Base-by-base conservation (phyloP, 2,329 filamentous ascomycete genomes). In the Grosmannia huntii region DNA sequence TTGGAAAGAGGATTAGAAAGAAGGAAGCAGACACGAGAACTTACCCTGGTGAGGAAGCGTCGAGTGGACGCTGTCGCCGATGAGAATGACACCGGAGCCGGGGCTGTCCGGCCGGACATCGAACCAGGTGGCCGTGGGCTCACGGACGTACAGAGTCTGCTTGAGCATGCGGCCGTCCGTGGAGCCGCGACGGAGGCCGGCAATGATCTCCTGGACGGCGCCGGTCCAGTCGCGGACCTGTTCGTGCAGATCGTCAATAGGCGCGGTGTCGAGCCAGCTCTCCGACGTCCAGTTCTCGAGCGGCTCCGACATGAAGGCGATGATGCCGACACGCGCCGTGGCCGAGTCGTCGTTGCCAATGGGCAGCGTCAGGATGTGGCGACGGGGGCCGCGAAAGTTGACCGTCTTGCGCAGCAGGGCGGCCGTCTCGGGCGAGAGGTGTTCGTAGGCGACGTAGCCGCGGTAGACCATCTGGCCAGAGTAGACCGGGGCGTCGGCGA, bases 391-490 rank as follows among this genome's bases (percentile, higher is more conserved):
- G 6, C 69, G 60, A 76, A 36, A 75, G 70, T 11, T 79, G 76
- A 27, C 80, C 0, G 84, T 80, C 64, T 85, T 86, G 0, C 82
- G 80, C 2, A 86, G 72, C 5, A 87, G 67, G 0, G 60, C 59
- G 4, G 60, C 51, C 11, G 60, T 62, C 46, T 55, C 51, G 27
- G 60, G 58, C 12, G 58, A 59, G 14, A 62, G 58, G 41, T 62
- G 58, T 41, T 57, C 57, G 57, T 62, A 62, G 51, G 46, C 52
- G n/a, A 62, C 60, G 27, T 62, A 62, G 79, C 80, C 21, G 25
- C 84, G 75, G 68, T 83, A 87, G 36, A 80, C 83, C 67, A 81
- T 81, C 61, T 84, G 82, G 27, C 78, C 73, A 0, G 76, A 77
- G 65, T 82, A 86, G 3, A 70, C 66, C 0, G 76, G 73, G 59